These are phyloP conservation scores for Solioccasus polychromus DNA, from an alignment of 768 basidiomycete genomes.

Conservation along the genomic window DNA sequence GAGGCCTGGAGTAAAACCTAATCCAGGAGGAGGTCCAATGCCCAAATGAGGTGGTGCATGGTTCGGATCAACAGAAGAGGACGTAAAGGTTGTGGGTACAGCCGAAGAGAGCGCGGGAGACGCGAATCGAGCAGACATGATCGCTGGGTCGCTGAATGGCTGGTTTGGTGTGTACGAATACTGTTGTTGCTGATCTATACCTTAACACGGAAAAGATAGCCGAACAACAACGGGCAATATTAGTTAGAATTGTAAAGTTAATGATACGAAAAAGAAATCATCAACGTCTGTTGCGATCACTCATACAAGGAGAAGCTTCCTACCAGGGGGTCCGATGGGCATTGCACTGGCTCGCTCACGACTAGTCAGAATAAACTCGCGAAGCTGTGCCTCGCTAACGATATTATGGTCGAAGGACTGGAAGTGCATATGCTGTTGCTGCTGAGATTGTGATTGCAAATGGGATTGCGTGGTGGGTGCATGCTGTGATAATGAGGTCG, in stretches of 20 bases:
- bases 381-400: slow-evolving; percentile 73
- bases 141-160: slow-evolving; percentile 72
- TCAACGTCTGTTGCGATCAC: slow-evolving; percentile 31
- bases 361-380: slow-evolving; percentile 72
- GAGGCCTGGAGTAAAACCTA: slow-evolving; percentile 42
- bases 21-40: slow-evolving; percentile 68
- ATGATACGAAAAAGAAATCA: slow-evolving; percentile 28
- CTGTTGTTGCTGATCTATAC: slow-evolving; percentile 36
- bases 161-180: slow-evolving; percentile 37
- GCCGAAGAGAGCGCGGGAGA: slow-evolving; percentile 33
- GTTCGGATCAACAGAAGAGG: slow-evolving; percentile 14
- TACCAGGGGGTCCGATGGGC: slow-evolving; percentile 43
- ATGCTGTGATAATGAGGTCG: slow-evolving; percentile 50
- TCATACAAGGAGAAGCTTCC: slow-evolving; percentile 45
- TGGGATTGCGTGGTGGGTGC: slow-evolving; percentile 35
- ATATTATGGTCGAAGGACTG: slow-evolving; percentile 52
- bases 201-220: slow-evolving; percentile 17
- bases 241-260: slow-evolving; percentile 22
- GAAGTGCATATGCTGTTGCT: slow-evolving; percentile 41
- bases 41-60: slow-evolving; percentile 23
- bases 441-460: slow-evolving; percentile 35
- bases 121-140: slow-evolving; percentile 72
- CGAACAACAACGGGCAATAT: slow-evolving; percentile 11
- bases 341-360: slow-evolving; percentile 49
- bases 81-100: slow-evolving; percentile 7